These are phyloP conservation scores for Auricularia auricula-judae DNA, from an alignment of 768 basidiomycete species.

Conservation along the genomic window DNA sequence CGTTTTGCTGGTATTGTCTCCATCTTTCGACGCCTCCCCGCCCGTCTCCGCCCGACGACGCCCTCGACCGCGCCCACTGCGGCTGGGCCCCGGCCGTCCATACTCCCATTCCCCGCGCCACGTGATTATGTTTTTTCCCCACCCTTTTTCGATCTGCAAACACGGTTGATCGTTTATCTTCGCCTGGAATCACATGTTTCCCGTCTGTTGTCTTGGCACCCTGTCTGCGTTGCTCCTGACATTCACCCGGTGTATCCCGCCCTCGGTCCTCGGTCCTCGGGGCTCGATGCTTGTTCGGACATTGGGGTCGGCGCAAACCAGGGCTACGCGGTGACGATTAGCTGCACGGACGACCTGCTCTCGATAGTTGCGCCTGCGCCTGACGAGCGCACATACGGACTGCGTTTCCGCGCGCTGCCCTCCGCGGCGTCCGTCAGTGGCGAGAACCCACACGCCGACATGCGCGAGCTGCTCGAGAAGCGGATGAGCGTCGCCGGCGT, in stretches of 20 bases:
- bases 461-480: slow-evolving; percentile 59
- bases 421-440: slow-evolving; percentile 7
- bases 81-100: too few relatives aligned
- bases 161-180: too few relatives aligned
- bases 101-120: too few relatives aligned
- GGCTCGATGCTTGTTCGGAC: not conserved
- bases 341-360: slow-evolving; percentile 65
- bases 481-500: slow-evolving; percentile 71
- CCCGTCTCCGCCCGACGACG: too few relatives aligned
- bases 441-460: slow-evolving; percentile 14
- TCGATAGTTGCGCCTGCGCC: slow-evolving; percentile 33
- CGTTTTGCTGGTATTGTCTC: not conserved
- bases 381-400: slow-evolving; percentile 43
- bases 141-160: too few relatives aligned
- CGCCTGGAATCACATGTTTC: too few relatives aligned
- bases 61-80: too few relatives aligned
- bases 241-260: not conserved
- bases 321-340: slow-evolving; percentile 71
- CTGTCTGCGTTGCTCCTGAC: too few relatives aligned
- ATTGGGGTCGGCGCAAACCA: slow-evolving; percentile 13
- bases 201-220: too few relatives aligned
- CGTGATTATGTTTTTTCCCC: too few relatives aligned
- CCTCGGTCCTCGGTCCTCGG: not conserved
- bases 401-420: slow-evolving; percentile 51
- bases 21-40: too few relatives aligned